These are phyloP conservation scores for Globisporangium spinosum DNA, from an alignment of 352 stramenopile species.

Conservation along the genomic window DNA sequence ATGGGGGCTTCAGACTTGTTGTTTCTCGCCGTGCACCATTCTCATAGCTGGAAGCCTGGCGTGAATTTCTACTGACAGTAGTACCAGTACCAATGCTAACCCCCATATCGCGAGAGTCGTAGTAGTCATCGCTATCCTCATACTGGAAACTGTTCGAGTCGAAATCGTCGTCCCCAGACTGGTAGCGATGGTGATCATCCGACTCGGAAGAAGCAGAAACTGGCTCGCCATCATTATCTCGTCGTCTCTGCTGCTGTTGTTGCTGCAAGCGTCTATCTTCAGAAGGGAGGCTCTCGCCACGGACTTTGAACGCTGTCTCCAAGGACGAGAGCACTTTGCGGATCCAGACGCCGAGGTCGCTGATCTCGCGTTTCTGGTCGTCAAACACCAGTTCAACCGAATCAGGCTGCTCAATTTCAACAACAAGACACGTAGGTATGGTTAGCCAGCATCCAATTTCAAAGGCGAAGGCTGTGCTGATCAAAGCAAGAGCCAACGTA, in stretches of 20 bases:
- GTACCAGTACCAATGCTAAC: neutral
- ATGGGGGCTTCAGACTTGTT: neutral
- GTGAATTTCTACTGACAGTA: neutral
- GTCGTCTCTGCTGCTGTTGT: neutral
- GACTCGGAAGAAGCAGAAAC: neutral
- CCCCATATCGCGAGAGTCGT: constrained; percentile 3
- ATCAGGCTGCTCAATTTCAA: constrained; percentile 15
- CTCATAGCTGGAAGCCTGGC: neutral
- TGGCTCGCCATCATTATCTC: neutral
- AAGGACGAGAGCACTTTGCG: constrained; percentile 29
- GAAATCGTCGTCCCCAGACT: constrained; percentile 7
- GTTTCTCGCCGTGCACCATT: neutral
- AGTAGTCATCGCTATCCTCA: constrained; percentile 18
- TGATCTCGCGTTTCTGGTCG: constrained; percentile 39
- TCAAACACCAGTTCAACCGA: constrained; percentile 42
- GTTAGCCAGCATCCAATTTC: neutral
- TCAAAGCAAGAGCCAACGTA: neutral
- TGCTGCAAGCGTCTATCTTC: neutral
- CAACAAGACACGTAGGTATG: neutral
- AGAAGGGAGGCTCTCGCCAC: constrained; percentile 23
- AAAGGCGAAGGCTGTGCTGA: neutral
- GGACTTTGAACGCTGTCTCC: constrained; percentile 28
- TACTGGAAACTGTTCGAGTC: constrained; percentile 19
- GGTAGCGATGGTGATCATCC: constrained; percentile 9
- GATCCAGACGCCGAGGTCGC: constrained; percentile 55